phyloP scores from a whole-genome alignment of 2,329 filamentous ascomycete genomes.

The Cercospora zeae-maydis region DNA sequence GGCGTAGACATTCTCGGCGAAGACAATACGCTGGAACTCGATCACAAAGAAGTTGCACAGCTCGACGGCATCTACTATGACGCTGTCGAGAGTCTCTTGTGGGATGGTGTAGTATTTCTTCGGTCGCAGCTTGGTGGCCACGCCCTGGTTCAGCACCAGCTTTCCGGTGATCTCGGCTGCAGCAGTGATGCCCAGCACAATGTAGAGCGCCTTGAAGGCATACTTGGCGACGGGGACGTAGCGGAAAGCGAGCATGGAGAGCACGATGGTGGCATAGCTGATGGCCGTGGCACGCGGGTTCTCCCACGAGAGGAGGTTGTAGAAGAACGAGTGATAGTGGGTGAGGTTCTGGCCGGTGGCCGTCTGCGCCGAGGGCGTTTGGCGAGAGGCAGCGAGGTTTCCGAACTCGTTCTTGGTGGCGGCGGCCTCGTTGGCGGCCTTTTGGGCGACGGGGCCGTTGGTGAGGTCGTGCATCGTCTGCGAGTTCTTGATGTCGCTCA shows the following conservation, averaged over 20 bases:
- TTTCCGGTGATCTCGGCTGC: slow-evolving; percentile 56
- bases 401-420: slow-evolving; percentile 57
- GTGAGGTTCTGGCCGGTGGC: slow-evolving; percentile 61
- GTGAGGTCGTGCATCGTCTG: slow-evolving; percentile 49
- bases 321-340: slow-evolving; percentile 65
- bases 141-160: slow-evolving; percentile 54
- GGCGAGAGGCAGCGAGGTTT: slow-evolving; percentile 54
- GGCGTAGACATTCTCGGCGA: slow-evolving; percentile 61
- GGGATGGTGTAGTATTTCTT: slow-evolving; percentile 64
- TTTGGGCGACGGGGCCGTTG: slow-evolving; percentile 55
- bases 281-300: slow-evolving; percentile 62
- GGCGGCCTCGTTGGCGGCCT: slow-evolving; percentile 54
- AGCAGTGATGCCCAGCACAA: slow-evolving; percentile 57
- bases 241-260: slow-evolving; percentile 60
- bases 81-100: slow-evolving; percentile 59
- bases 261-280: slow-evolving; percentile 54
- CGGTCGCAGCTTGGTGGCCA: slow-evolving; percentile 60
- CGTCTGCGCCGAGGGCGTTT: slow-evolving; percentile 52
- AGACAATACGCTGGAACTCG: slow-evolving; percentile 63
- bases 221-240: slow-evolving; percentile 62
- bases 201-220: slow-evolving; percentile 58
- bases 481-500: slow-evolving; percentile 49
- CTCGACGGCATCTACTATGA: slow-evolving; percentile 61
- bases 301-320: slow-evolving; percentile 64
- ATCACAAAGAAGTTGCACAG: slow-evolving; percentile 66